Percentiles rank a stretch among this genome's conserved stretches.
Evolutionary conservation across 148 eudicot species (phyloP).

Genomic region (Persicaria maculosa): DNA sequence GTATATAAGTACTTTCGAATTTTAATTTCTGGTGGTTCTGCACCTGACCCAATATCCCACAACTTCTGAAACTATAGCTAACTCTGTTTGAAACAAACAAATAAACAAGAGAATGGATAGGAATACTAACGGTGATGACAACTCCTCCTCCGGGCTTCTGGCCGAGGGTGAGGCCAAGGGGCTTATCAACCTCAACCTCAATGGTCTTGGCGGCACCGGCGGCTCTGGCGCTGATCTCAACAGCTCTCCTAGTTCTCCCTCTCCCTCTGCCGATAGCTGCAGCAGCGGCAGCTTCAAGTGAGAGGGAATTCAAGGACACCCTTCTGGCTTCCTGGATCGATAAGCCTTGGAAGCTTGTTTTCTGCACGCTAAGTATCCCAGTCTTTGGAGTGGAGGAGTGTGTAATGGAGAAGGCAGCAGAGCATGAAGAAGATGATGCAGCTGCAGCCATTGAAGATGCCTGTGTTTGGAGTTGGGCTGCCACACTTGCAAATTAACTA

Average conservation of each 20-base stretch:
- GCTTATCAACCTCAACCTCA: slow-evolving; percentile 88
- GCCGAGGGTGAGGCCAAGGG: slow-evolving; percentile 67
- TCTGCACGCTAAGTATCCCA: slow-evolving; percentile 17
- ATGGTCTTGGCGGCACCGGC: slow-evolving; percentile 70
- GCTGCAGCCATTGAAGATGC: slow-evolving; percentile 20
- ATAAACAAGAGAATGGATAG: too few relatives aligned
- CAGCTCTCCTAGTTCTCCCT: slow-evolving; percentile 27
- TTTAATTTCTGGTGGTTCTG: too few relatives aligned
- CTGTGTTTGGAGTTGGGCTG: too few relatives aligned
- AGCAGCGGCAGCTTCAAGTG: slow-evolving; percentile 16
- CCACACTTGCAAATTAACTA: too few relatives aligned
- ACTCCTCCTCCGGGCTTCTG: slow-evolving; percentile 77
- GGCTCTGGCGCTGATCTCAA: slow-evolving; percentile 59
- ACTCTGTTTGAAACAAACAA: too few relatives aligned
- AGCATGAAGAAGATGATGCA: slow-evolving; percentile 43
- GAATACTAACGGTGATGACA: slow-evolving; percentile 62
- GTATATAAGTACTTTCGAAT: too few relatives aligned
- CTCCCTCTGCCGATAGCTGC: slow-evolving; percentile 14
- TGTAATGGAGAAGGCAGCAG: slow-evolving; percentile 36
- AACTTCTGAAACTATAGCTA: too few relatives aligned
- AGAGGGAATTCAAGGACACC: slow-evolving; percentile 29
- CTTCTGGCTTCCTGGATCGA: slow-evolving; percentile 47
- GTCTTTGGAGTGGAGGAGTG: slow-evolving; percentile 16
- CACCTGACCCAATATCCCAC: too few relatives aligned
- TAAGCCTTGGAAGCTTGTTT: slow-evolving; percentile 54